Base-by-base conservation (phyloP, 2,329 filamentous ascomycete genomes). In the Ophiostoma populinum region DNA sequence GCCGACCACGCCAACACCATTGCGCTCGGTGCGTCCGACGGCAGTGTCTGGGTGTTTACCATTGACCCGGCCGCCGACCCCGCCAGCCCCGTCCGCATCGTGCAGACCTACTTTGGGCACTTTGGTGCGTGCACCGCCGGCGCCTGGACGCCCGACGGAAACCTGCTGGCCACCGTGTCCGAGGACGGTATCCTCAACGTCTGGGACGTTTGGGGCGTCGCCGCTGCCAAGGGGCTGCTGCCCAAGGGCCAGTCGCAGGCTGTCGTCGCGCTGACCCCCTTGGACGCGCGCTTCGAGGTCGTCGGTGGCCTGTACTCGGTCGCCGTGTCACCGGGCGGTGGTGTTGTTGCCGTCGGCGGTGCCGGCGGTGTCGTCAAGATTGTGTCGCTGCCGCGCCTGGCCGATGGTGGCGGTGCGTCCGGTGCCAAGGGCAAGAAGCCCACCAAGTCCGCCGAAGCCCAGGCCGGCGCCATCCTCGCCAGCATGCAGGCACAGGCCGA, bases 41-140 rank as follows among this genome's bases (percentile, higher is more conserved):
- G 90, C 37, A 86, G 77, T 34, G 85, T 94, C 27, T 98, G 90
- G 90, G 79, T 98, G 8, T 93, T 94, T 59, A 76, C 75, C n/a
- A 67, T 95, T 49, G 77, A 86, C 53, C 30, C 36, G 11, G 60
- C 69, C 20, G 62, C 63, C 36, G 74, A 81, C 43, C 28, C 55
- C 22, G 56, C 56, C 33, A 63, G 60, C 48, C 57, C 80, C 7
- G 64, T 95, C 35, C 75, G 77, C 47, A 90, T 95, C 50, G 67
- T 92, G 5, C 82, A 93, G 59, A 79, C 79, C 18, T 94, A 90
- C 61, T 94, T 93, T 63, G 66, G 92, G 18, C 90, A 95, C 60
- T 87, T 80, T 3, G 78, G 60, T 13, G 61, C 80, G 19, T 92
- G 80, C 58, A 95, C 90, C 2, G 87, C 86, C 7, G 90, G 90